Evolutionary conservation across 1,139 yeast species (phyloP).

Genomic region (Hyphopichia pseudoburtonii): DNA sequence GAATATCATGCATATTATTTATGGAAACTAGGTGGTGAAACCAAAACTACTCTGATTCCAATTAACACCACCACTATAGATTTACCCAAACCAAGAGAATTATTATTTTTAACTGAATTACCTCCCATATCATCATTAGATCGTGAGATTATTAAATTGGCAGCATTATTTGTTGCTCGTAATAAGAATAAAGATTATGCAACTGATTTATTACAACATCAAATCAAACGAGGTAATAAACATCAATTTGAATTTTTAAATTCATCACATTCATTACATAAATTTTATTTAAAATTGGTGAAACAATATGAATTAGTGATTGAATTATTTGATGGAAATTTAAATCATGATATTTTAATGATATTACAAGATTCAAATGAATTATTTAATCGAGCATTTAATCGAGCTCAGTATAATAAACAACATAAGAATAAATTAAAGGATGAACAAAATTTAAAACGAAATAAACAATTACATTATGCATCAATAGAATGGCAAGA

Average conservation of each 20-base stretch:
- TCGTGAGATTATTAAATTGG: slow-evolving; percentile 63
- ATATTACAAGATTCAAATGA: slow-evolving; percentile 7
- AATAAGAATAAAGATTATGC: slow-evolving; percentile 56
- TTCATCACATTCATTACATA: slow-evolving; percentile 59
- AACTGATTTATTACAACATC: slow-evolving; percentile 34
- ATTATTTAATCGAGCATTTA: slow-evolving; percentile 51
- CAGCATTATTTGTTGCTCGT: slow-evolving; percentile 67
- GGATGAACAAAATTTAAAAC: slow-evolving; percentile 28
- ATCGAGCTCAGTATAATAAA: slow-evolving; percentile 58
- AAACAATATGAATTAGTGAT: slow-evolving; percentile 55
- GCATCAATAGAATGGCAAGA: slow-evolving; percentile 90
- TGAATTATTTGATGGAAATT: slow-evolving; percentile 10
- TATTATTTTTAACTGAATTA: slow-evolving; percentile 47
- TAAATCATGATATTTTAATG: too few species aligned
- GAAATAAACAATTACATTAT: slow-evolving; percentile 50
- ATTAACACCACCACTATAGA: slow-evolving; percentile 7
- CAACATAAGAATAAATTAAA: slow-evolving; percentile 25
- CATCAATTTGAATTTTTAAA: slow-evolving; percentile 71
- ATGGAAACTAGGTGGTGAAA: slow-evolving; percentile 1
- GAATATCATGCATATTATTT: slow-evolving; percentile 60
- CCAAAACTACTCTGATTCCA: not conserved
- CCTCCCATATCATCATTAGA: slow-evolving; percentile 66
- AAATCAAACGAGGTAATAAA: slow-evolving; percentile 35
- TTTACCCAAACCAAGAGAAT: slow-evolving; percentile 28
- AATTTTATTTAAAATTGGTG: slow-evolving; percentile 50